Evolutionary conservation across 1,139 yeast genomes (phyloP).

Genomic region (Candida mesenterica): DNA sequence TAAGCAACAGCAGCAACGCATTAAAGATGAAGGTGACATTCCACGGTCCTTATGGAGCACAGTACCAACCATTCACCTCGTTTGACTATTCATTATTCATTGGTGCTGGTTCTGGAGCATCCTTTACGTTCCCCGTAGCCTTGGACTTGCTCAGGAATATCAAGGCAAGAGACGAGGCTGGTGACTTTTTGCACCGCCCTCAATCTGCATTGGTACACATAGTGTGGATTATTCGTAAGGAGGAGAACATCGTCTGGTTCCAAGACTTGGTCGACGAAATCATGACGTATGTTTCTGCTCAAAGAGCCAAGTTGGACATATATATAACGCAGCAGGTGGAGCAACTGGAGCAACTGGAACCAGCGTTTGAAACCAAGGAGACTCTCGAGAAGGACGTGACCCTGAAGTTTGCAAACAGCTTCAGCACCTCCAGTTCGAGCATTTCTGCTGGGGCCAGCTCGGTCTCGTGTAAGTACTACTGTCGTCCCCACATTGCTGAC

Average conservation of each 20-base stretch:
- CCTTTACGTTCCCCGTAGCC: conserved; percentile 47
- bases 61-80: conserved; percentile 37
- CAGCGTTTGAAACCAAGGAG: not conserved
- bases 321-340: conserved; percentile 21
- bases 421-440: not conserved
- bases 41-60: conserved; percentile 48
- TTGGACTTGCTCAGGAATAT: conserved; percentile 32
- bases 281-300: conserved; percentile 22
- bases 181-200: conserved; percentile 38
- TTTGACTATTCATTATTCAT: conserved; percentile 43
- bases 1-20: no score
- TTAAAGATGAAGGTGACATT: conserved; percentile 30
- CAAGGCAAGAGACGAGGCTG: conserved; percentile 20
- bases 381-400: not conserved
- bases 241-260: conserved; percentile 36
- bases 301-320: conserved; percentile 24
- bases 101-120: conserved; percentile 47
- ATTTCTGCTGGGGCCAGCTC: not conserved
- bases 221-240: conserved; percentile 34
- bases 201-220: conserved; percentile 25
- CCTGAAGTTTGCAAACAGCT: not conserved
- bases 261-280: conserved; percentile 31
- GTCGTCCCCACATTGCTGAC: conserved; percentile 6
- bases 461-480: not conserved
- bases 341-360: not conserved